Percentiles rank a stretch among this genome's conserved stretches.
Conservation (phyloP, 2,329 filamentous ascomycete species). For the Colletotrichum liriopes region DNA sequence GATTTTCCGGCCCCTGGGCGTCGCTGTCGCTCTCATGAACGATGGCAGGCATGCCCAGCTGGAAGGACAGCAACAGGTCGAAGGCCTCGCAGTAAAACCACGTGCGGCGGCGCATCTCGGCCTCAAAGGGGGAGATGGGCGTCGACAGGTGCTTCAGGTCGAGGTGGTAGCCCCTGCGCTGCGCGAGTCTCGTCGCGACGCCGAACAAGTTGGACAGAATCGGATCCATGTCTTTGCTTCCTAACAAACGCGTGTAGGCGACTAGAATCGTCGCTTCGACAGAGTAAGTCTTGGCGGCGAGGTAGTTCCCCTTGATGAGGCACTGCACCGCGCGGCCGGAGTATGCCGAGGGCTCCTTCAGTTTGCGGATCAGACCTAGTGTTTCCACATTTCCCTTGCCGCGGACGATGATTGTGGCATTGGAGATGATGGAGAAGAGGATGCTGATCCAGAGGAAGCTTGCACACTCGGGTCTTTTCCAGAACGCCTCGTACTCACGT, state of each 20-base stretch:
- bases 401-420: slow-evolving; percentile 56
- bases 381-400: slow-evolving; percentile 49
- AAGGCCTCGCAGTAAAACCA: slow-evolving; percentile 65
- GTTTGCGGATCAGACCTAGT: slow-evolving; percentile 45
- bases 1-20: slow-evolving; percentile 61
- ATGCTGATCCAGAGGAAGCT: slow-evolving; percentile 67
- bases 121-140: slow-evolving; percentile 63
- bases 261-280: slow-evolving; percentile 67
- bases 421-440: slow-evolving; percentile 63
- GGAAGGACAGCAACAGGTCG: slow-evolving; percentile 65
- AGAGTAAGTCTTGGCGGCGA: slow-evolving; percentile 60
- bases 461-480: slow-evolving; percentile 56
- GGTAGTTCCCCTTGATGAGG: slow-evolving; percentile 64
- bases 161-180: slow-evolving; percentile 68
- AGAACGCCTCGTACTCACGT: slow-evolving; percentile 64
- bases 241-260: slow-evolving; percentile 59
- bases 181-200: slow-evolving; percentile 64
- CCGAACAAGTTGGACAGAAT: slow-evolving; percentile 65
- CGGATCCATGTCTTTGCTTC: slow-evolving; percentile 59
- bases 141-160: slow-evolving; percentile 59
- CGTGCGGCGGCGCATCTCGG: slow-evolving; percentile 65
- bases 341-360: slow-evolving; percentile 51
- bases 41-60: slow-evolving; percentile 68
- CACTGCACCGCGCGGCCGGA: slow-evolving; percentile 60
- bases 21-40: slow-evolving; percentile 64